phyloP scores from a whole-genome alignment of 805 yeast species.

The Metschnikowia dekortorum region DNA sequence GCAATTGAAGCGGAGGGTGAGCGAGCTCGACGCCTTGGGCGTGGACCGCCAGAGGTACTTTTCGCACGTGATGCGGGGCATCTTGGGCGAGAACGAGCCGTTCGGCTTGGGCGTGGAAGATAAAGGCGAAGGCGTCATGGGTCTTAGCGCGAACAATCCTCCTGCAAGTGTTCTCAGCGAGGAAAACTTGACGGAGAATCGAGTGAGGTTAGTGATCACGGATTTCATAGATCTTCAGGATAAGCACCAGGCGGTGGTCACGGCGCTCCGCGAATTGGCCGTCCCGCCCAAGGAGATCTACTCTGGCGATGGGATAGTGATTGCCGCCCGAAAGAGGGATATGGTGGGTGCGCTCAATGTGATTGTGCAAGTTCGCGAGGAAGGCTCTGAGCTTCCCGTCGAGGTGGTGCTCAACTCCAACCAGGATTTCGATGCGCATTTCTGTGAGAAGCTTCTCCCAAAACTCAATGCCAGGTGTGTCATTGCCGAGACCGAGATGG shows the following conservation, averaged over 20 bases:
- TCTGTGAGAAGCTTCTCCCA: slow-evolving; percentile 62
- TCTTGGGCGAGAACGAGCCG: slow-evolving; percentile 14
- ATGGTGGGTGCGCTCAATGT: slow-evolving; percentile 28
- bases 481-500: slow-evolving; percentile 46
- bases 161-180: slow-evolving; percentile 1
- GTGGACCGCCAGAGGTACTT: slow-evolving; percentile 11
- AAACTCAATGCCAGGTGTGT: slow-evolving; percentile 62
- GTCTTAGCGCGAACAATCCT: slow-evolving; percentile 3
- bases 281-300: slow-evolving; percentile 24
- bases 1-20: slow-evolving; percentile 5
- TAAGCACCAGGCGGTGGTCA: slow-evolving; percentile 26
- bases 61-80: slow-evolving; percentile 10
- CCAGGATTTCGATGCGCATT: slow-evolving; percentile 35
- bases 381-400: slow-evolving; percentile 41
- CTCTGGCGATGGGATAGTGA: slow-evolving; percentile 33
- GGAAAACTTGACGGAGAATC: slow-evolving; percentile 8
- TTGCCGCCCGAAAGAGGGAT: slow-evolving; percentile 26
- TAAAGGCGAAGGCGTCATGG: slow-evolving; percentile 5
- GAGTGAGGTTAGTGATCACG: slow-evolving; percentile 14
- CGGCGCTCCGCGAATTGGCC: slow-evolving; percentile 21
- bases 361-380: slow-evolving; percentile 33
- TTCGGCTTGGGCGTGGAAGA: slow-evolving; percentile 6
- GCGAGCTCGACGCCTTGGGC: neutral
- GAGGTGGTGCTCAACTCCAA: slow-evolving; percentile 41
- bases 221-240: slow-evolving; percentile 20